Evolutionary conservation across 2,329 filamentous ascomycete species (phyloP), one percentile per base, ranked within the genome.

Genomic region (Ophiobolus disseminans): DNA sequence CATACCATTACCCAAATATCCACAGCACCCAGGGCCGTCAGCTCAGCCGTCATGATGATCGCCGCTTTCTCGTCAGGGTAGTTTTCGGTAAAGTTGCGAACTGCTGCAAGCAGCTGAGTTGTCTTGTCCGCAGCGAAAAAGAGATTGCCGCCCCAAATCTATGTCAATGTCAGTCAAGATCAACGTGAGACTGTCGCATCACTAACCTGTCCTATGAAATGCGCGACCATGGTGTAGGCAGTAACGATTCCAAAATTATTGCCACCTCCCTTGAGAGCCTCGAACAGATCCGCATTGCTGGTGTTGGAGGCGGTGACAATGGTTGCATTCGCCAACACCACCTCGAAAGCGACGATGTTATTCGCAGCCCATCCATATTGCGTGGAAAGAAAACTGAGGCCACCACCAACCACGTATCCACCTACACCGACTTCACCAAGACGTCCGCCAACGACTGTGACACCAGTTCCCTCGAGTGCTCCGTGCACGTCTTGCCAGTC

Each of bases 1-100:
- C n/a, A n/a, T n/a, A n/a, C n/a, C n/a, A 87, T 68, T 48, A 84
- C 76, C 81, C 82, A 86, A 16, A 80, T 73, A 51, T 85, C 75
- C 37, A 83, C 56, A 0, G 78, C 48, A 9, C 74, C 73, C 2
- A 75, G 62, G 3, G 72, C 55, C 0, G 76, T 76, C 13, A 79
- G 73, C 58, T 83, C 76, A 2, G 78, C 76, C 0, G 82, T 86
- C 37, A 82, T 67, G 53, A 86, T 86, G 36, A 87, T 78, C 10
- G 78, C 82, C 1, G 83, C 84, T 63, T 84, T 85, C 50, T 80
- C 75, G 56, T 87, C 84, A 0, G 76, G 71, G 62, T 85, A 83
- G 63, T 85, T 70, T 53, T 79, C 75, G 3, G 81, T 82, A 56
- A 84, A 85, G 62, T 83, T 77, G 22, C 77, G 75, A 5, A 80